These are phyloP conservation scores for Borovskyia barvae DNA, from an alignment of 208 protist genomes.

Conservation along the genomic window DNA sequence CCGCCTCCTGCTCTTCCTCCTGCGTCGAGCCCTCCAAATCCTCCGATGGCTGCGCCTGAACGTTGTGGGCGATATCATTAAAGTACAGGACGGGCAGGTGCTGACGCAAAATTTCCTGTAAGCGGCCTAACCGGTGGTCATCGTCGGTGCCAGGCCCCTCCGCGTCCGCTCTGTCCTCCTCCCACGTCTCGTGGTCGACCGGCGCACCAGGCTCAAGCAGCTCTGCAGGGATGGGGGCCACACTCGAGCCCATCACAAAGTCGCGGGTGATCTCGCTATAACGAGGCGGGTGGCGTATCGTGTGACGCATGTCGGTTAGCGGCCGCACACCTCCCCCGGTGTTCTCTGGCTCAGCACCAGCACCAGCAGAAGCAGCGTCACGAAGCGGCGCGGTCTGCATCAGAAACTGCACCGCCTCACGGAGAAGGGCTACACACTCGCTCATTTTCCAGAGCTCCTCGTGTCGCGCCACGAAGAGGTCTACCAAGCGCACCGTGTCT, in stretches of 20 bases:
- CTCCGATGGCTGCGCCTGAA: background rate
- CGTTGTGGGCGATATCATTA: background rate
- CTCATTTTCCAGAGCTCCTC: slow-evolving; percentile 78
- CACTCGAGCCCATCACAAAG: slow-evolving; percentile 35
- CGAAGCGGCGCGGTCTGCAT: background rate
- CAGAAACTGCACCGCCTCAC: slow-evolving; percentile 7
- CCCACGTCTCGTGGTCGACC: slow-evolving; percentile 13
- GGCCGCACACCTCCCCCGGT: background rate
- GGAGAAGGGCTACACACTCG: slow-evolving; percentile 29
- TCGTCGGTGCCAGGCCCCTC: no score
- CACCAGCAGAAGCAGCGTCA: background rate
- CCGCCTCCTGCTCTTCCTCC: slow-evolving; percentile 15
- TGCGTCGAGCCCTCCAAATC: no score
- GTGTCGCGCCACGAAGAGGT: slow-evolving; percentile 62
- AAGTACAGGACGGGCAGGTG: no score
- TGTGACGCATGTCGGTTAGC: background rate
- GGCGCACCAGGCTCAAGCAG: slow-evolving; percentile 32
- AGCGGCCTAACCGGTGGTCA: no score
- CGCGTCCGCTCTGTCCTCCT: background rate
- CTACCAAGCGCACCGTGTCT: slow-evolving; percentile 22
- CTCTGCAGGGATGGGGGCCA: slow-evolving; percentile 49
- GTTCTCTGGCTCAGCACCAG: background rate
- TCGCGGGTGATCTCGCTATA: slow-evolving; percentile 32
- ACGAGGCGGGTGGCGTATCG: slow-evolving; percentile 6
- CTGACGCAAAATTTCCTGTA: no score